Evolutionary conservation across 345 rosid species (phyloP), one percentile per base, ranked within the genome.

Genomic region (Trapa incisa): DNA sequence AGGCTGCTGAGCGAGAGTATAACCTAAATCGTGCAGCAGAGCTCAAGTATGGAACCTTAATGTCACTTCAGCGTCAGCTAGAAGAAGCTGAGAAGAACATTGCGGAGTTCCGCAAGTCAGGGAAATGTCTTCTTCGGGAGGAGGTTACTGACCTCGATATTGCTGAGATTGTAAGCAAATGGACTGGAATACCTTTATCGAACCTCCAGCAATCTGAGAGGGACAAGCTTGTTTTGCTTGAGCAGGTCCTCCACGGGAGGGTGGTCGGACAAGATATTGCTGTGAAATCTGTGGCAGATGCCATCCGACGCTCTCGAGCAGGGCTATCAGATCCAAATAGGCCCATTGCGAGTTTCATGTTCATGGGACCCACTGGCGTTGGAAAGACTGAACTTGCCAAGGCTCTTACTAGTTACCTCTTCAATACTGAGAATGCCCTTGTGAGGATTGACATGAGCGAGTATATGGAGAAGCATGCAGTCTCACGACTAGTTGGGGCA

Each of bases 351-450:
- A 93, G 98, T 71, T 93, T 93, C 74, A 93, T 93, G 98, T 93
- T 93, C 80, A 90, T 93, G 98, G 98, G 98, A 54, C 98, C 97
- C 39, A 93, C 97, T 32, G 97, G 96, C 39, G 98, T 93, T 67
- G 97, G 97, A 66, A 93, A 90, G 80, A 88, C 96, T 5, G 98
- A 93, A 86, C 96, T 93, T 61, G 96, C 82, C 1, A 90, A 93
- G 75, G 83, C 98, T 36, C 78, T 94, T 47, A 96, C 99, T 1
- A 82, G 88, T 53, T 94, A 78, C 75, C 96, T 94, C 66, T 94
- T 94, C 68, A 94, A 91, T 72, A 89, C 96, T 0, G 96, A 90
- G 61, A 91, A 91, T 57, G 96, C 99, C 35, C 87, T 94, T 39
- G 96, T 94, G n/a, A 88, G 97, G 78, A 87, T 87, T 4, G 99